Evolutionary conservation across 495 filamentous ascomycete genomes (phyloP).

Genomic region (Lasiosphaeria hispida): DNA sequence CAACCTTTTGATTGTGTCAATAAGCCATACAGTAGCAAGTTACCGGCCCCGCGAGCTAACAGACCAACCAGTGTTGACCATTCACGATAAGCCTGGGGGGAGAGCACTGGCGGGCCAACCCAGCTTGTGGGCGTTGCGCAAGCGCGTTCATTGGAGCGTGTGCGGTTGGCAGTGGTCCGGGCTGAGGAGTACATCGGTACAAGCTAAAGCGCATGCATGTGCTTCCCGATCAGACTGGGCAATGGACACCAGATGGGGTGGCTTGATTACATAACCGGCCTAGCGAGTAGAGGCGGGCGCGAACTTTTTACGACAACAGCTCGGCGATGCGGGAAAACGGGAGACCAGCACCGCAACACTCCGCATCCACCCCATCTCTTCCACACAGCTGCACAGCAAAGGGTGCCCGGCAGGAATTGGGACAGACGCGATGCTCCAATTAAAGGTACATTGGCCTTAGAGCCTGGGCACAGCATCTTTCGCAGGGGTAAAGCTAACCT

Average conservation of each 20-base stretch:
- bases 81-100: constrained; percentile 10
- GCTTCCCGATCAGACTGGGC: constrained; percentile 18
- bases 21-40: no score
- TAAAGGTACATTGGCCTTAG: constrained; percentile 66
- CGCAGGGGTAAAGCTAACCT: constrained; percentile 12
- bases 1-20: no score
- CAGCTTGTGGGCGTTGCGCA: constrained; percentile 17
- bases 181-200: constrained; percentile 15
- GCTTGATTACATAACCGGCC: constrained; percentile 24
- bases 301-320: constrained; percentile 27
- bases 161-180: constrained; percentile 2
- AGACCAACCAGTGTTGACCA: neutral
- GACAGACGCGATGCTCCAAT: constrained; percentile 83
- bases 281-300: neutral
- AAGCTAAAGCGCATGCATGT: constrained; percentile 23
- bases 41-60: no score
- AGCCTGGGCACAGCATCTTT: neutral
- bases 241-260: neutral
- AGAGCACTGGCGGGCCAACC: constrained; percentile 8
- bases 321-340: neutral
- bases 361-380: neutral
- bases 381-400: constrained; percentile 1
- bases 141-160: constrained; percentile 9
- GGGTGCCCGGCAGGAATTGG: constrained; percentile 16
- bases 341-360: neutral